Evolutionary conservation across 2,329 filamentous ascomycete species (phyloP), one percentile per base, ranked within the genome.

Genomic region (Harringtonia aguacate): DNA sequence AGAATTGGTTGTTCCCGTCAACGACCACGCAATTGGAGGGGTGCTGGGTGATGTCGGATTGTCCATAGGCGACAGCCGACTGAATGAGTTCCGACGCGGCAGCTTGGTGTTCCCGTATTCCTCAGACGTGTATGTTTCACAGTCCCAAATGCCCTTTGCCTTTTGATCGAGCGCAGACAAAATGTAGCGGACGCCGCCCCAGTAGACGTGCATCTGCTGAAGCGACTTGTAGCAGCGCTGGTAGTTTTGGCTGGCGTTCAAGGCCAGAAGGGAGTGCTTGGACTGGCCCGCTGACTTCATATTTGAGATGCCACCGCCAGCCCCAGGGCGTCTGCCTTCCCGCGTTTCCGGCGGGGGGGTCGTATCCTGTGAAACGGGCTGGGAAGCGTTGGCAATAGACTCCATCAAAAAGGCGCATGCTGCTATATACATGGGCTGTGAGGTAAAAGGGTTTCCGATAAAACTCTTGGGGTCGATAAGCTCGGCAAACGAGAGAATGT

Each of bases 341-440:
- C n/a, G n/a, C n/a, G 7, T 31, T 39, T 8, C 51, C 45, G 15
- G 33, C 40, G 0, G 69, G 65, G 2, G 75, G 76, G 74, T 75
- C 1, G 65, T 58, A 30, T 79, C 76, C 43, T 78, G 70, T 0
- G 82, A 85, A 24, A 81, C 59, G 18, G 79, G 70, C 46, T 80
- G 77, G 0, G 82, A 82, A 20, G 81, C 80, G 49, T 79, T 81
- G 14, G 82, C 75, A 4, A 78, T 80, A 5, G 84, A 86, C 57
- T 94, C 87, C 65, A 87, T 86, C 15, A 94, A 66, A 53, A 94
- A 94, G 0, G 87, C 87, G 56, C 86, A 94, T 1, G 86, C 87
- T 1, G 87, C 87, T 48, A 94, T 90, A 54, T 94, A 94, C 56
- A 94, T 94, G 0, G 87, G 87, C 60, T 94, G 87, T 39, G 84